Conservation (phyloP, 2,329 filamentous ascomycete genomes). For the Phialemonium atrogriseum region DNA sequence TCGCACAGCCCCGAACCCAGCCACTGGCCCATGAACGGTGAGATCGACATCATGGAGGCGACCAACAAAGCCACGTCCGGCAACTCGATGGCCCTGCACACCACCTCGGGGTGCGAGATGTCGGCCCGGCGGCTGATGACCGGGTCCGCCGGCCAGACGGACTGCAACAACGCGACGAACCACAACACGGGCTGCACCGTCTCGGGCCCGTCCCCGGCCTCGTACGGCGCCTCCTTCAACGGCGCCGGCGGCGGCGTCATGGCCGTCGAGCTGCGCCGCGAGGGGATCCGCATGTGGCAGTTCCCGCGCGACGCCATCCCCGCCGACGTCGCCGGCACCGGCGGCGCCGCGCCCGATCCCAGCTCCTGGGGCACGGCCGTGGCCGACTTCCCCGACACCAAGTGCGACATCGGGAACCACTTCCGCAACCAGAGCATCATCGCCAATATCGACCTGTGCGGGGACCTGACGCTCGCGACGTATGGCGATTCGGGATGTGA, state of each 20-base stretch:
- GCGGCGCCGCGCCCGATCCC: conserved; percentile 40
- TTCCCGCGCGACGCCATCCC: conserved; percentile 42
- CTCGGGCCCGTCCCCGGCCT: conserved; percentile 23
- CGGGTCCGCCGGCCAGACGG: conserved; percentile 29
- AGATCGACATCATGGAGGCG: conserved; percentile 56
- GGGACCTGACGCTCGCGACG: conserved; percentile 39
- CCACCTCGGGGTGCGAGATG: conserved; percentile 41
- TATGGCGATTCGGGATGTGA: conserved; percentile 38
- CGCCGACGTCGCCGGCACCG: conserved; percentile 37
- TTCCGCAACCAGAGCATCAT: conserved; percentile 60
- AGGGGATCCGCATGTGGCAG: conserved; percentile 57
- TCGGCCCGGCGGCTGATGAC: conserved; percentile 45
- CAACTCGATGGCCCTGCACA: conserved; percentile 54
- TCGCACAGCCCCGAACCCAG: background rate
- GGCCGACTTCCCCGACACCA: conserved; percentile 57
- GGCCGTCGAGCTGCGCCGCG: conserved; percentile 51
- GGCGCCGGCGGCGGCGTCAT: conserved; percentile 46
- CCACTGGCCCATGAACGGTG: conserved; percentile 56
- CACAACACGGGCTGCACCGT: conserved; percentile 52
- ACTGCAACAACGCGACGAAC: conserved; percentile 44
- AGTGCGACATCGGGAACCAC: conserved; percentile 50
- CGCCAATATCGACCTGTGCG: conserved; percentile 58
- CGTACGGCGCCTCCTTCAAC: conserved; percentile 47
- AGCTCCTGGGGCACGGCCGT: conserved; percentile 52
- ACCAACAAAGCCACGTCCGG: conserved; percentile 45